A percentile compares a stretch with the other conserved stretches of the same genome.
These are phyloP conservation scores for Begonia peltatifolia DNA, from an alignment of 306 rosid species.

Conservation along the genomic window DNA sequence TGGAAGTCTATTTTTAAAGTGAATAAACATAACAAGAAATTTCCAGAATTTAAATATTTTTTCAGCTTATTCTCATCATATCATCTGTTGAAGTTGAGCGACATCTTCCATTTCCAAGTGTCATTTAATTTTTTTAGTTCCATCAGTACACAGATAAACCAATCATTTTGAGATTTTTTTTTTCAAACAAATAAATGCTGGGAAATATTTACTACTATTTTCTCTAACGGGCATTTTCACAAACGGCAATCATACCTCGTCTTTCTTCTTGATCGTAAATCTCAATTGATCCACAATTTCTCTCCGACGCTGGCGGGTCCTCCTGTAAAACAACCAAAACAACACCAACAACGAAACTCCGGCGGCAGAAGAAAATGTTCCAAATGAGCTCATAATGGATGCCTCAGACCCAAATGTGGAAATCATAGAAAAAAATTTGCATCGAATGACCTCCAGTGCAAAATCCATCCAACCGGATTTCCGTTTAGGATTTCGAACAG, in stretches of 20 bases:
- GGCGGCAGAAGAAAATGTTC: constrained; percentile 23
- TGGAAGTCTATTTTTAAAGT: too few relatives aligned
- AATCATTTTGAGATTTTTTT: too few relatives aligned
- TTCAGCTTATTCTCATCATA: too few relatives aligned
- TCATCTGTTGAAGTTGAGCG: too few relatives aligned
- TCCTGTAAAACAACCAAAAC: constrained; percentile 25
- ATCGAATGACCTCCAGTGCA: constrained; percentile 27
- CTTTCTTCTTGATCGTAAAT: constrained; percentile 34
- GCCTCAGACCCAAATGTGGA: constrained; percentile 14
- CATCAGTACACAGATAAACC: too few relatives aligned
- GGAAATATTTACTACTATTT: too few relatives aligned
- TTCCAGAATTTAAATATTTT: too few relatives aligned
- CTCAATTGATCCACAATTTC: constrained; percentile 15
- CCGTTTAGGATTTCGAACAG: constrained; percentile 9
- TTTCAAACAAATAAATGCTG: too few relatives aligned
- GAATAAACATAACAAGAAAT: too few relatives aligned
- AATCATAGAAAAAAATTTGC: constrained; percentile 23
- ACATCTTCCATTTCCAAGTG: too few relatives aligned
- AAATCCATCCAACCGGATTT: constrained; percentile 22
- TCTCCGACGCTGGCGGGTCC: constrained; percentile 17
- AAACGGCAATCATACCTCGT: constrained; percentile 36
- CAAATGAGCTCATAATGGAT: constrained; percentile 12
- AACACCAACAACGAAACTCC: constrained; percentile 15
- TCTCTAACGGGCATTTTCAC: constrained; percentile 10
- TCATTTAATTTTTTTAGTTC: too few relatives aligned